Evolutionary conservation across 352 stramenopile genomes (phyloP).

Genomic region (Peronosclerospora sorghi): DNA sequence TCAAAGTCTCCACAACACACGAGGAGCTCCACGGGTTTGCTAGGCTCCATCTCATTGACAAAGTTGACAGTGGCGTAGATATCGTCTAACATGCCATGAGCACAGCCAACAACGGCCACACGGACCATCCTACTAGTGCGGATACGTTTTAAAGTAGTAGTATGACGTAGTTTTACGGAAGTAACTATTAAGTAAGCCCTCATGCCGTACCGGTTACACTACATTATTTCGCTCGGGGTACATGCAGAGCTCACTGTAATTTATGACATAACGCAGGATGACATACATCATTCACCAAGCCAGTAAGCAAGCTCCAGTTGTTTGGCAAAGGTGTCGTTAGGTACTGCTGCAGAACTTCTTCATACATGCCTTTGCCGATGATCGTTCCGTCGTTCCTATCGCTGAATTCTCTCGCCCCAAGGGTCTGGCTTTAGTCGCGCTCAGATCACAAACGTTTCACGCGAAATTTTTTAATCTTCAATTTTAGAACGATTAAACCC

Average conservation of each 20-base stretch:
- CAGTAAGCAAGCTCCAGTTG: too few relatives aligned
- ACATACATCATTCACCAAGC: too few relatives aligned
- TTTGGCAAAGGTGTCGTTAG: too few relatives aligned
- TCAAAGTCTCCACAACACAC: slow-evolving; percentile 99
- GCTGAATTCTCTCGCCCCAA: background rate
- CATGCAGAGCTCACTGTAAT: too few relatives aligned
- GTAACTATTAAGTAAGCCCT: background rate
- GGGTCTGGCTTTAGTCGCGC: slow-evolving; percentile 2
- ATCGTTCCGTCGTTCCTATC: too few relatives aligned
- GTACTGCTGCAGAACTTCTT: too few relatives aligned
- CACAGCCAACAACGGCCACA: slow-evolving; percentile 95
- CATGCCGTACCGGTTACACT: too few relatives aligned
- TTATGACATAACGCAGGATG: too few relatives aligned
- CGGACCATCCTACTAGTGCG: slow-evolving; percentile 29
- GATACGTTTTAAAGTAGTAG: slow-evolving; percentile 1
- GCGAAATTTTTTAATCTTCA: slow-evolving; percentile 4
- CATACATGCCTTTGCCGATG: too few relatives aligned
- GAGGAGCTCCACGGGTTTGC: slow-evolving; percentile 88
- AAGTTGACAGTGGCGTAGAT: slow-evolving; percentile 94
- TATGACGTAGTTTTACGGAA: background rate
- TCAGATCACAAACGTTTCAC: slow-evolving; percentile 6
- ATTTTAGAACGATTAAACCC: background rate
- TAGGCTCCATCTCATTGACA: slow-evolving; percentile 80
- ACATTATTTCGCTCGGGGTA: too few relatives aligned
- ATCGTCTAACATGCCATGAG: slow-evolving; percentile 95